phyloP scores from a whole-genome alignment of 805 yeast genomes.

The Candida ulmi region DNA sequence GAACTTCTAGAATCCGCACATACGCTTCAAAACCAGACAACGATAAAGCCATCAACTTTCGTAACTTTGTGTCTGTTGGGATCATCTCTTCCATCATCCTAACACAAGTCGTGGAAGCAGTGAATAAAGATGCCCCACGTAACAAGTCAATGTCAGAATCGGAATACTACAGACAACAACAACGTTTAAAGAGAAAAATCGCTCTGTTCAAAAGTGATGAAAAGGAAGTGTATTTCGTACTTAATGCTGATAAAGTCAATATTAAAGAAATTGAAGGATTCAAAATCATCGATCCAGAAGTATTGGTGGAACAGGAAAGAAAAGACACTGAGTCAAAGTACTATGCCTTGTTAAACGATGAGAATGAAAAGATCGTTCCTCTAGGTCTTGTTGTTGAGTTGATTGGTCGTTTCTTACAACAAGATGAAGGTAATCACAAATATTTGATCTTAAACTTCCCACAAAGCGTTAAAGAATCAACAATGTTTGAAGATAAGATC shows the following conservation, averaged over 20 bases:
- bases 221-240: constrained; percentile 36
- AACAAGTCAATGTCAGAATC: constrained; percentile 26
- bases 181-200: constrained; percentile 46
- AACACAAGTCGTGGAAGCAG: constrained; percentile 31
- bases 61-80: constrained; percentile 36
- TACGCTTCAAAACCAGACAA: constrained; percentile 3
- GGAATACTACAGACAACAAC: constrained; percentile 38
- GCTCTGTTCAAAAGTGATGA: constrained; percentile 36
- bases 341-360: constrained; percentile 42
- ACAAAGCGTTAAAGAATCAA: constrained; percentile 55
- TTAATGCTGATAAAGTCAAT: constrained; percentile 19
- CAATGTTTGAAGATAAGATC: constrained; percentile 68
- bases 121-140: constrained; percentile 29
- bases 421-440: constrained; percentile 18
- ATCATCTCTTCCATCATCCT: constrained; percentile 40
- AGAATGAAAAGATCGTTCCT: constrained; percentile 26
- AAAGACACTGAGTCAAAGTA: constrained; percentile 39
- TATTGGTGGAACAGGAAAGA: constrained; percentile 42
- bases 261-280: constrained; percentile 3
- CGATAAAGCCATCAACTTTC: constrained; percentile 28
- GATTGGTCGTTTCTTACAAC: constrained; percentile 25
- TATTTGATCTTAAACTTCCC: constrained; percentile 58
- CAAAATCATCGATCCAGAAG: constrained; percentile 45
- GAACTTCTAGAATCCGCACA: no score
- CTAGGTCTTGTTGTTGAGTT: constrained; percentile 29